Evolutionary conservation across 176 grass and related monocot genomes (phyloP).

Genomic region (Juncus inflexus): DNA sequence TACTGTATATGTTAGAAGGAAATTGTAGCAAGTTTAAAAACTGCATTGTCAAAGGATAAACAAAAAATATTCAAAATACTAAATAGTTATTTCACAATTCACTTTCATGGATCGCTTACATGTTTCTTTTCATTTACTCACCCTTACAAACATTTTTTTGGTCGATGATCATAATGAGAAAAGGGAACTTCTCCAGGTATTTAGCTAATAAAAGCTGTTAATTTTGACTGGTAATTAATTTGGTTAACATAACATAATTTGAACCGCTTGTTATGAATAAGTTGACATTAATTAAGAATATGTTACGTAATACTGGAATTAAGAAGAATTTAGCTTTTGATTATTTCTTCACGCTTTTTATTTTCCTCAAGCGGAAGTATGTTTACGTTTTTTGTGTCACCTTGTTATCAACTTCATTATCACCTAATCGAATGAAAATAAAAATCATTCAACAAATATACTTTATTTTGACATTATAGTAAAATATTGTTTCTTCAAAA

Average conservation of each 20-base stretch:
- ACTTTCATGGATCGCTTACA: not conserved
- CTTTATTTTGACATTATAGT: no score
- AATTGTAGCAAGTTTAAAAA: no score
- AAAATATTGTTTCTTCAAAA: no score
- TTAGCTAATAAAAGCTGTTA: constrained; percentile 8
- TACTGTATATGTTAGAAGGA: no score
- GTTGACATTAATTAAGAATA: not conserved
- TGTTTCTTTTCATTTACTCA: not conserved
- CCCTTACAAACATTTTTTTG: not conserved
- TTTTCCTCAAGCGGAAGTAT: not conserved
- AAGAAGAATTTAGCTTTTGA: not conserved
- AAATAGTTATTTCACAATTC: not conserved
- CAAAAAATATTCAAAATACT: no score
- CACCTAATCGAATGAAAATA: no score
- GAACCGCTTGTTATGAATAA: not conserved
- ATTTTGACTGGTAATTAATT: constrained; percentile 5
- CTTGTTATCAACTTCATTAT: no score
- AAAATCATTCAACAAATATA: no score
- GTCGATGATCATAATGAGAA: not conserved
- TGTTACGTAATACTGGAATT: not conserved
- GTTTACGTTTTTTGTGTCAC: no score
- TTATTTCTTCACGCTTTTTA: constrained; percentile 5
- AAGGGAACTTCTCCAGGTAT: not conserved
- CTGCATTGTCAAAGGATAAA: no score
- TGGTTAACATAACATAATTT: not conserved